Conservation (phyloP, 192 early-diverging fungal genomes). For the Rhizoclosmatium globosum region DNA sequence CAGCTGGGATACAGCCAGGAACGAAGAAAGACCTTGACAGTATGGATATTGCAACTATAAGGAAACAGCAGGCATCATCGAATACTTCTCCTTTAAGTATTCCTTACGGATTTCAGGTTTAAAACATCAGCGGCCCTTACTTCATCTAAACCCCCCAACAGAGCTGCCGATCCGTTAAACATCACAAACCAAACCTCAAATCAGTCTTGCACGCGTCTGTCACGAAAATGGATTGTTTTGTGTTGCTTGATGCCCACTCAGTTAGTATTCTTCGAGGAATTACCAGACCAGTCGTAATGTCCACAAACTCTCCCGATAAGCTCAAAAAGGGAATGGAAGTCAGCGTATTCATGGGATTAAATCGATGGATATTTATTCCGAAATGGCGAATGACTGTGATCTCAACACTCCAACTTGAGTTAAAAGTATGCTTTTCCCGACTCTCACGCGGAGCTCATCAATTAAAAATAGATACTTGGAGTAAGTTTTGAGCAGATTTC, state of each 20-base stretch:
- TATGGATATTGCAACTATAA: neutral
- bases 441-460: neutral
- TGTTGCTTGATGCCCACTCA: slow-evolving; percentile 44
- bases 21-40: neutral
- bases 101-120: slow-evolving; percentile 55
- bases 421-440: slow-evolving; percentile 25
- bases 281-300: slow-evolving; percentile 25
- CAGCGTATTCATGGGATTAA: slow-evolving; percentile 42
- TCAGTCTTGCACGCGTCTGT: slow-evolving; percentile 48
- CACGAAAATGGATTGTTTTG: slow-evolving; percentile 42
- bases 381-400: slow-evolving; percentile 55
- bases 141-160: neutral
- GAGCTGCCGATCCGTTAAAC: slow-evolving; percentile 27
- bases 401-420: slow-evolving; percentile 52
- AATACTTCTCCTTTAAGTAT: slow-evolving; percentile 18
- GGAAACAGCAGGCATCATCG: neutral
- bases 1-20: neutral
- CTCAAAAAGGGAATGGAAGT: slow-evolving; percentile 20
- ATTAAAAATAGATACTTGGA: slow-evolving; percentile 41
- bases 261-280: slow-evolving; percentile 43
- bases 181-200: slow-evolving; percentile 44
- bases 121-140: neutral
- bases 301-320: slow-evolving; percentile 18
- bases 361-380: slow-evolving; percentile 51
- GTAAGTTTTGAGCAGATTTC: slow-evolving; percentile 49